Evolutionary conservation across 2,329 filamentous ascomycete species (phyloP).

Genomic region (Orbilia ellipsospora): DNA sequence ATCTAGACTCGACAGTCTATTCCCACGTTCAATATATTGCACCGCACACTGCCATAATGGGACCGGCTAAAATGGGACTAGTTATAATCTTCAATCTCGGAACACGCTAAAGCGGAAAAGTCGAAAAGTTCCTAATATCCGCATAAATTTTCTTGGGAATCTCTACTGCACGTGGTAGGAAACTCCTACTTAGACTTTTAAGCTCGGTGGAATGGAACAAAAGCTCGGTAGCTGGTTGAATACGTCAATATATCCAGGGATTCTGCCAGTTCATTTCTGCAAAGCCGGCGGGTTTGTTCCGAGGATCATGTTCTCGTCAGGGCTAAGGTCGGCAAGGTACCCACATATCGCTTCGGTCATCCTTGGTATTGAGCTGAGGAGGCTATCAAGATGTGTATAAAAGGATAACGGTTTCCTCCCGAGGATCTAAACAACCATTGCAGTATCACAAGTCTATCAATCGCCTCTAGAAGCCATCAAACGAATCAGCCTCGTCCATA

Average conservation of each 20-base stretch:
- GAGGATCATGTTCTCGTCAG: slow-evolving; percentile 29
- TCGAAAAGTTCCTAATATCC: slow-evolving; percentile 49
- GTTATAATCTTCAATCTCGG: slow-evolving; percentile 37
- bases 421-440: neutral
- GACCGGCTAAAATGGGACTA: slow-evolving; percentile 51
- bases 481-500: too few species aligned
- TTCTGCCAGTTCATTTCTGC: slow-evolving; percentile 41
- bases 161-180: slow-evolving; percentile 40
- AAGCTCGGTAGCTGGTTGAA: slow-evolving; percentile 36
- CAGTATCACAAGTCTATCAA: too few species aligned
- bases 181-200: slow-evolving; percentile 17
- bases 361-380: neutral
- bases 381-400: slow-evolving; percentile 2
- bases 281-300: slow-evolving; percentile 31
- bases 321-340: slow-evolving; percentile 18
- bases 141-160: neutral
- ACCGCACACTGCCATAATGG: slow-evolving; percentile 22
- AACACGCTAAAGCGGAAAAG: slow-evolving; percentile 37
- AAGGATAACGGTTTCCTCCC: slow-evolving; percentile 11
- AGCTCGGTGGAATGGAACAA: slow-evolving; percentile 52
- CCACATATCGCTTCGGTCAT: slow-evolving; percentile 6
- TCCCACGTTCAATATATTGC: slow-evolving; percentile 31
- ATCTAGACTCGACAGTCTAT: too few species aligned
- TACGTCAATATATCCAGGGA: slow-evolving; percentile 42
- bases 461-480: too few species aligned